Conservation (phyloP, 2,329 filamentous ascomycete species). For the Diaporthe ilicicola region DNA sequence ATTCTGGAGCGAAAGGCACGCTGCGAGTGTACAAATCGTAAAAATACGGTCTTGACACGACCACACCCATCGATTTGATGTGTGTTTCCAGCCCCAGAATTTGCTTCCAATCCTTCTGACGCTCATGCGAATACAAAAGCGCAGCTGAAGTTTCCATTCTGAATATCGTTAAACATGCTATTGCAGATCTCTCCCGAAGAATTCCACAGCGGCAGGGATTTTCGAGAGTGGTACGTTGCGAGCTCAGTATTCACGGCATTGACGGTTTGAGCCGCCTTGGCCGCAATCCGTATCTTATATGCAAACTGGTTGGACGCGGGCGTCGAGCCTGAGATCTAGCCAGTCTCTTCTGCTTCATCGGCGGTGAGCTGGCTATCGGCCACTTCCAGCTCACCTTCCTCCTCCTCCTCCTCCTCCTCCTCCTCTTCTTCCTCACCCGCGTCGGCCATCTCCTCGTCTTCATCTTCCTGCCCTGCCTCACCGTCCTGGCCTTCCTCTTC, state of each 20-base stretch:
- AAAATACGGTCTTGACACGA: not conserved
- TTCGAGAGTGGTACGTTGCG: not conserved
- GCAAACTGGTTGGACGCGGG: no score
- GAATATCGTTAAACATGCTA: not conserved
- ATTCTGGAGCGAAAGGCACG: conserved; percentile 30
- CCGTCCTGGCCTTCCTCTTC: conserved; percentile 33
- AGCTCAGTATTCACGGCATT: not conserved
- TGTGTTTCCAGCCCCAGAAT: no score
- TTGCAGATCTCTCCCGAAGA: no score
- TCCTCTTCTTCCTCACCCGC: conserved; percentile 41
- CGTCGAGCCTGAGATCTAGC: not conserved
- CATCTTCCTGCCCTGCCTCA: conserved; percentile 19
- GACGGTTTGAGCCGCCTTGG: no score
- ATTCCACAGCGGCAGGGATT: no score
- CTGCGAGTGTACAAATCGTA: conserved; percentile 13
- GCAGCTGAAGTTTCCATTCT: not conserved
- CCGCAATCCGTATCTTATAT: not conserved
- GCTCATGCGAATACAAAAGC: not conserved
- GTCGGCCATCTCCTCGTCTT: conserved; percentile 37
- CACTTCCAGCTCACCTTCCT: conserved; percentile 34
- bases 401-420: conserved; percentile 32
- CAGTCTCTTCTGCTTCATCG: conserved; percentile 24
- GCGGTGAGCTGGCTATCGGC: conserved; percentile 8
- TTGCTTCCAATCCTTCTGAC: no score
- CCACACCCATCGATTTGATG: no score